phyloP scores from a whole-genome alignment of 2,329 filamentous ascomycete species.

The Iodosphaeria phyllophila region DNA sequence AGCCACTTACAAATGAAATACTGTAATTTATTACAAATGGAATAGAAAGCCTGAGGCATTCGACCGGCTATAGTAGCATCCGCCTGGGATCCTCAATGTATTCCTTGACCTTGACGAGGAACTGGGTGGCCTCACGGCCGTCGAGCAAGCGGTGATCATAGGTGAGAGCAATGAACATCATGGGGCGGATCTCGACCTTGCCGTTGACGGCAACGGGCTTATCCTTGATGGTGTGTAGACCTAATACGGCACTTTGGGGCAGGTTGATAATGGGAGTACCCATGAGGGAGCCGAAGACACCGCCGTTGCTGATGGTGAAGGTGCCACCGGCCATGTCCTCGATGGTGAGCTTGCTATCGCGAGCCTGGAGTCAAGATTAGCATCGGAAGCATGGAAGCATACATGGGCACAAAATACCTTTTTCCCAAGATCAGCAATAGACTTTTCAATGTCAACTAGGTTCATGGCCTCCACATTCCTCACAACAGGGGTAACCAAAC shows the following conservation, averaged over 20 bases:
- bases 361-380: conserved; percentile 38
- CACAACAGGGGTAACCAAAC: conserved; percentile 88
- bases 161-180: conserved; percentile 98
- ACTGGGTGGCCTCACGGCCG: conserved; percentile 87
- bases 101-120: conserved; percentile 93
- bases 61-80: conserved; percentile 75
- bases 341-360: conserved; percentile 90
- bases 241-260: conserved; percentile 79
- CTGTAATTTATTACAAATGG: conserved; percentile 2
- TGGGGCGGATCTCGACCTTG: conserved; percentile 89
- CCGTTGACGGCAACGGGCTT: conserved; percentile 78
- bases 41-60: conserved; percentile 2
- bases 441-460: conserved; percentile 71
- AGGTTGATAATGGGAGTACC: conserved; percentile 98
- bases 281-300: conserved; percentile 93
- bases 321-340: conserved; percentile 98
- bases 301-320: conserved; percentile 94
- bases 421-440: conserved; percentile 86
- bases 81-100: conserved; percentile 88
- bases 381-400: neutral
- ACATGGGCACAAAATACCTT: conserved; percentile 40
- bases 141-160: conserved; percentile 95
- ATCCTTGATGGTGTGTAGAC: conserved; percentile 93
- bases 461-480: conserved; percentile 83
- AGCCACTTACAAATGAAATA: too few relatives aligned